phyloP scores from a whole-genome alignment of 768 basidiomycete species.

The Boletellus sp. region DNA sequence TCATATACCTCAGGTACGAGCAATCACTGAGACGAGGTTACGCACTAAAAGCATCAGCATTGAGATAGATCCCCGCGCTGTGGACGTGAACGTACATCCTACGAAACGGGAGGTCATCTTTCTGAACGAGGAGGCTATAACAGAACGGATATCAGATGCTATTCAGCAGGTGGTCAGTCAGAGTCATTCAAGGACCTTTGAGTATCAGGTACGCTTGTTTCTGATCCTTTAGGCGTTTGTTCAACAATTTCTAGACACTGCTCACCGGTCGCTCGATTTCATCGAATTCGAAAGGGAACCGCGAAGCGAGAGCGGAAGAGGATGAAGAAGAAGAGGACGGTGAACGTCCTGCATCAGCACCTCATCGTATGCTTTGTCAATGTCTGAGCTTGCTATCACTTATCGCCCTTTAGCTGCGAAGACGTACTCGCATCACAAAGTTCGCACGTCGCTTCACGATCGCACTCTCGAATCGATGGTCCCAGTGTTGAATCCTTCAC shows the following conservation, averaged over 20 bases:
- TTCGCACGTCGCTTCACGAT: slow-evolving; percentile 82
- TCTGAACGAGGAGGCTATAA: slow-evolving; percentile 84
- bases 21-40: background rate
- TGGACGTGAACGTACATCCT: slow-evolving; percentile 97
- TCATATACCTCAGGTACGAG: slow-evolving; percentile 88
- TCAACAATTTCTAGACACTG: slow-evolving; percentile 43
- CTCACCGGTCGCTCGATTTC: slow-evolving; percentile 51
- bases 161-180: slow-evolving; percentile 67
- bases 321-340: slow-evolving; percentile 32
- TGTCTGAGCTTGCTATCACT: background rate
- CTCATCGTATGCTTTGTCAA: slow-evolving; percentile 21
- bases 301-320: slow-evolving; percentile 40
- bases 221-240: background rate
- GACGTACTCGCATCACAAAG: slow-evolving; percentile 79
- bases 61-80: slow-evolving; percentile 76
- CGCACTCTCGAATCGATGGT: slow-evolving; percentile 97
- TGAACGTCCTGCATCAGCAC: slow-evolving; percentile 22
- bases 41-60: slow-evolving; percentile 45
- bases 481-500: slow-evolving; percentile 56
- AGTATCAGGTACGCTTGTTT: slow-evolving; percentile 55
- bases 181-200: slow-evolving; percentile 64
- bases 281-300: slow-evolving; percentile 14
- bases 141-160: slow-evolving; percentile 67
- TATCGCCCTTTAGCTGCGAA: slow-evolving; percentile 38
- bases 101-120: slow-evolving; percentile 98